These are phyloP conservation scores for Suhomyces terraborum DNA, from an alignment of 1,139 yeast species.

Conservation along the genomic window DNA sequence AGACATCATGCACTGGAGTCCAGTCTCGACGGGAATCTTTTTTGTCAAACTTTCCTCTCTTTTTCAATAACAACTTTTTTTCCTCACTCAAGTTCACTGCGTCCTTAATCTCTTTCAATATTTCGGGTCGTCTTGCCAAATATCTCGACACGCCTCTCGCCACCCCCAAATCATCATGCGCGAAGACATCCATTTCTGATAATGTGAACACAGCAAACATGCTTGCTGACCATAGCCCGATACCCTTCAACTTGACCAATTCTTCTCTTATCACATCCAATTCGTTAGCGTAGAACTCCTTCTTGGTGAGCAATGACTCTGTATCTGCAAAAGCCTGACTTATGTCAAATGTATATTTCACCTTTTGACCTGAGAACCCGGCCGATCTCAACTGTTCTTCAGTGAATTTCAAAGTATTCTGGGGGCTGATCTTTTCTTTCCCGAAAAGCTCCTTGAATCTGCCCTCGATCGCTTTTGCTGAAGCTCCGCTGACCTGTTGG, in stretches of 20 bases:
- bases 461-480: conserved; percentile 65
- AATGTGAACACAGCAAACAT: conserved; percentile 81
- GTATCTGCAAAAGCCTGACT: conserved; percentile 56
- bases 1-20: conserved; percentile 63
- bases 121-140: conserved; percentile 55
- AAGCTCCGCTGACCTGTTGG: conserved; percentile 85
- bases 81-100: conserved; percentile 34
- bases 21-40: conserved; percentile 51
- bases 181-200: conserved; percentile 67
- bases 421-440: conserved; percentile 54
- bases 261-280: conserved; percentile 56
- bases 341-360: conserved; percentile 62
- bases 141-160: conserved; percentile 78
- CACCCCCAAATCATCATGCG: conserved; percentile 79
- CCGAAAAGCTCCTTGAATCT: conserved; percentile 45
- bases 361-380: conserved; percentile 74
- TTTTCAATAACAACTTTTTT: conserved; percentile 31
- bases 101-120: conserved; percentile 43
- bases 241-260: conserved; percentile 67
- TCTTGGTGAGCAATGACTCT: conserved; percentile 37
- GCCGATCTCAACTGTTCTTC: conserved; percentile 55
- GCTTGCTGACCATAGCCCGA: conserved; percentile 89
- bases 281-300: conserved; percentile 27
- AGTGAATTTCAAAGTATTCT: conserved; percentile 40
- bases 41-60: conserved; percentile 43